These are phyloP conservation scores for Fusarium sp. DNA, from an alignment of 2,329 filamentous ascomycete genomes.

Conservation along the genomic window DNA sequence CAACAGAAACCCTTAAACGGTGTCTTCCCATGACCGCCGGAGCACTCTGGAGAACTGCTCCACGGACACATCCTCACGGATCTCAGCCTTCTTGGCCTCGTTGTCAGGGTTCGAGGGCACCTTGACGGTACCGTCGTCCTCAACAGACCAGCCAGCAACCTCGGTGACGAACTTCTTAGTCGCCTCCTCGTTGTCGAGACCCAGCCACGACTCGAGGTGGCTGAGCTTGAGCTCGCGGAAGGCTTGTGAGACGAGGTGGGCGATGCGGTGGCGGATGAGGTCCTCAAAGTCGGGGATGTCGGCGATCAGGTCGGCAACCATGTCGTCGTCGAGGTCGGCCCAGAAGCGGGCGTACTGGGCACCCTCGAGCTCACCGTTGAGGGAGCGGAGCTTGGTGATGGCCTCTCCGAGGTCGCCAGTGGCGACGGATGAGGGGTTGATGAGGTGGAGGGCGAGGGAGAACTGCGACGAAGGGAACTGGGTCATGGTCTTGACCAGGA, in stretches of 20 bases:
- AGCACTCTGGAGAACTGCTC: constrained; percentile 87
- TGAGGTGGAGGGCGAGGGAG: constrained; percentile 91
- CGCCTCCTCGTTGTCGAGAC: constrained; percentile 70
- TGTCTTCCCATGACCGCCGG: constrained; percentile 85
- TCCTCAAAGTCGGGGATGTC: constrained; percentile 97
- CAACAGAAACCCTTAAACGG: constrained; percentile 45
- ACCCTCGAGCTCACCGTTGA: constrained; percentile 89
- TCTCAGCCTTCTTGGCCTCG: constrained; percentile 95
- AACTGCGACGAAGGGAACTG: constrained; percentile 98
- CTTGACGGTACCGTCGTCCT: constrained; percentile 72
- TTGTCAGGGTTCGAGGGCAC: constrained; percentile 96
- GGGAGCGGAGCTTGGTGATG: constrained; percentile 84
- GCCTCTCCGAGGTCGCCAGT: constrained; percentile 87
- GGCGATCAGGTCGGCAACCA: constrained; percentile 94
- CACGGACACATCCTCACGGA: constrained; percentile 93
- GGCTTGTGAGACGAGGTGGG: constrained; percentile 84
- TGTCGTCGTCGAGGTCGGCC: constrained; percentile 92
- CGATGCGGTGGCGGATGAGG: constrained; percentile 89
- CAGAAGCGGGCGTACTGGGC: constrained; percentile 95
- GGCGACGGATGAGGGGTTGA: constrained; percentile 79
- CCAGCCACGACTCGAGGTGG: constrained; percentile 81
- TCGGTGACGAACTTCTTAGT: constrained; percentile 84
- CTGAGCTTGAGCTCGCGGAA: constrained; percentile 78
- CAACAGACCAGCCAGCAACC: constrained; percentile 88
- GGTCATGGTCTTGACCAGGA: constrained; percentile 97